Conservation (phyloP, 2,329 filamentous ascomycete species). For the Ceratocystis alfenasii region DNA sequence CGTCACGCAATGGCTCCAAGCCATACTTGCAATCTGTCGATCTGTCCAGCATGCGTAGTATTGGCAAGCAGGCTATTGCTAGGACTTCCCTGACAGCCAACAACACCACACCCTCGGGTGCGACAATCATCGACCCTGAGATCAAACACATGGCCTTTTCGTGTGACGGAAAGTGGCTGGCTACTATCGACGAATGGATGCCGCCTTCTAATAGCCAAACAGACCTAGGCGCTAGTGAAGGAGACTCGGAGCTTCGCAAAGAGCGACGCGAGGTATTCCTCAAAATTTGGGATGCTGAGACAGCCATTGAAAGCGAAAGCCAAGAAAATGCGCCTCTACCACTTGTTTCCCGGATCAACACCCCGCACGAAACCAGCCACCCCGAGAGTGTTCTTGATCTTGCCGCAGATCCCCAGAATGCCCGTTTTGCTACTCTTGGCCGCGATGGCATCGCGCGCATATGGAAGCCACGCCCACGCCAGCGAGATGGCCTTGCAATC, state of each 20-base stretch:
- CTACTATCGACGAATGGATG: constrained; percentile 82
- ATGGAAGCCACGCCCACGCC: constrained; percentile 65
- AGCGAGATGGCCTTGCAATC: constrained; percentile 54
- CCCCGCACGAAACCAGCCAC: constrained; percentile 55
- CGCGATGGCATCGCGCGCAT: constrained; percentile 65
- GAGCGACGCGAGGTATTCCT: constrained; percentile 62
- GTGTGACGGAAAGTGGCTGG: constrained; percentile 75
- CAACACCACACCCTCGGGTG: constrained; percentile 55
- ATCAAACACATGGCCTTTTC: constrained; percentile 66
- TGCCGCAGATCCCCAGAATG: constrained; percentile 53
- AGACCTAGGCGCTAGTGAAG: constrained; percentile 29
- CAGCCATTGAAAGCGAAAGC: constrained; percentile 27
- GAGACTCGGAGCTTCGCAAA: constrained; percentile 36
- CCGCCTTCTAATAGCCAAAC: constrained; percentile 59
- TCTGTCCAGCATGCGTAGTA: constrained; percentile 61
- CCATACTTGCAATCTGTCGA: constrained; percentile 74
- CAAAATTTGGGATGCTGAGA: constrained; percentile 67
- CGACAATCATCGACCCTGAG: constrained; percentile 62
- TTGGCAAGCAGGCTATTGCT: constrained; percentile 78
- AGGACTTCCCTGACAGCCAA: constrained; percentile 76
- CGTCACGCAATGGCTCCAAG: constrained; percentile 39
- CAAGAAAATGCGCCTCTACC: constrained; percentile 47
- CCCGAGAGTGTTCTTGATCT: constrained; percentile 58
- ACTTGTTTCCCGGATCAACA: constrained; percentile 70
- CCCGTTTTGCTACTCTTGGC: constrained; percentile 74